Evolutionary conservation across 768 basidiomycete genomes (phyloP), one percentile per base, ranked within the genome.

Genomic region (Mycena latifolia): DNA sequence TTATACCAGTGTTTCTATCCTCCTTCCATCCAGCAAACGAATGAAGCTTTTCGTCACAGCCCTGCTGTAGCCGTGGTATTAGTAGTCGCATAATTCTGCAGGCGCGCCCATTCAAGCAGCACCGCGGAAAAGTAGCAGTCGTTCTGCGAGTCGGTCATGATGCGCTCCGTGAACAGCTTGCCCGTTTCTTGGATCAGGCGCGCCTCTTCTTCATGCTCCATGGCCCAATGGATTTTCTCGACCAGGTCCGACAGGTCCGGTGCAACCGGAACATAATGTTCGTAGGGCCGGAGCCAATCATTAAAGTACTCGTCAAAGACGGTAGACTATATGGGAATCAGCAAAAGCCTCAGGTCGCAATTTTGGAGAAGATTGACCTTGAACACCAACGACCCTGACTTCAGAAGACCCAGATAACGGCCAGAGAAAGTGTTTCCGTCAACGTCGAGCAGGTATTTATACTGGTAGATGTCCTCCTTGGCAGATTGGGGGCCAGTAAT

Each of bases 341-440:
- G n/a, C 7, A 10, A 8, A 39, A 39, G 8, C 15, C 5, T 39
- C 5, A 12, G 14, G 37, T 10, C 37, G 15, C 15, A 17, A 17
- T 14, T 39, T 39, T 14, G 6, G 28, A 52, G 2, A 25, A 15
- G 6, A 20, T 18, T 14, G 27, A 69, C 68, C 60, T 71, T 71
- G 67, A 71, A 71, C 18, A 71, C 70, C 28, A 71, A 33, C 27
- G 70, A 68, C 47, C 70, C 70, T 5, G 51, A 55, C 61, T 52
- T 61, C 27, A 71, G 52, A 20, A 71, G 52, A 9, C 70, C 67
- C 17, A 71, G 39, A 33, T 63, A 71, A 6, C 70, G 54, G 2
- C 70, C 70, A 3, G 67, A 69, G 57, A 71, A 71, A 12, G 70
- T 71, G 33, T 71, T 71, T 31, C 69, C 70, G 28, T 71, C 70